Evolutionary conservation across 768 basidiomycete genomes (phyloP).

Genomic region (Lactarius deliciosus): DNA sequence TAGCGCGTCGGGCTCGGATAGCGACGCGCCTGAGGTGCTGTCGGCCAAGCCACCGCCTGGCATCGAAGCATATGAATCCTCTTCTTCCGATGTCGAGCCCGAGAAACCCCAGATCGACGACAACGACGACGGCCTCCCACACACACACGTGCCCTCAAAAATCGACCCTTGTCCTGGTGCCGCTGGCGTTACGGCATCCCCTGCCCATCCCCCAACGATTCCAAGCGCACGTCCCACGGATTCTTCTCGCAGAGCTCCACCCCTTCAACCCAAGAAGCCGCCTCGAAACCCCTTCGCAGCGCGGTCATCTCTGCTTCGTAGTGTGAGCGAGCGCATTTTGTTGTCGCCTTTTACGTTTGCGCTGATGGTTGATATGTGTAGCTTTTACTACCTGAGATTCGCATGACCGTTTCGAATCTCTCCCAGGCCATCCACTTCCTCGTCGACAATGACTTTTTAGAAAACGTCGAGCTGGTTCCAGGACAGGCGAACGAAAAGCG

Average conservation of each 20-base stretch:
- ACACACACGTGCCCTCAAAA: background rate
- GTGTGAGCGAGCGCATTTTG: constrained; percentile 51
- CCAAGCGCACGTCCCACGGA: constrained; percentile 18
- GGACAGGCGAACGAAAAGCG: constrained; percentile 67
- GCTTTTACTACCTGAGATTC: constrained; percentile 84
- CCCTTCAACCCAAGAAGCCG: constrained; percentile 48
- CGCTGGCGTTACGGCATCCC: background rate
- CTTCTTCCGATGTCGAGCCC: constrained; percentile 12
- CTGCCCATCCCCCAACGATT: constrained; percentile 1
- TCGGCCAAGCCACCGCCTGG: constrained; percentile 49
- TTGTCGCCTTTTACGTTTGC: constrained; percentile 8
- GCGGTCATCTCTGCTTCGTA: constrained; percentile 72
- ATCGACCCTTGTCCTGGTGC: background rate
- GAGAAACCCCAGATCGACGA: background rate
- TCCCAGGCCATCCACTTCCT: constrained; percentile 91
- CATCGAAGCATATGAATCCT: constrained; percentile 21
- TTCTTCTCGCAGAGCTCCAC: constrained; percentile 31
- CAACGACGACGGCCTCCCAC: background rate
- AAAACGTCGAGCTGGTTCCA: constrained; percentile 73
- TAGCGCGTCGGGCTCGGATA: constrained; percentile 27
- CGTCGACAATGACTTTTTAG: constrained; percentile 85
- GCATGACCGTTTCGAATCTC: constrained; percentile 84
- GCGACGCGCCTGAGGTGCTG: constrained; percentile 54
- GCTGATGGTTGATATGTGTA: constrained; percentile 35
- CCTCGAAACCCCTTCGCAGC: constrained; percentile 64